Conservation (phyloP, 192 early-diverging fungal species). For the Coemansia sp. region DNA sequence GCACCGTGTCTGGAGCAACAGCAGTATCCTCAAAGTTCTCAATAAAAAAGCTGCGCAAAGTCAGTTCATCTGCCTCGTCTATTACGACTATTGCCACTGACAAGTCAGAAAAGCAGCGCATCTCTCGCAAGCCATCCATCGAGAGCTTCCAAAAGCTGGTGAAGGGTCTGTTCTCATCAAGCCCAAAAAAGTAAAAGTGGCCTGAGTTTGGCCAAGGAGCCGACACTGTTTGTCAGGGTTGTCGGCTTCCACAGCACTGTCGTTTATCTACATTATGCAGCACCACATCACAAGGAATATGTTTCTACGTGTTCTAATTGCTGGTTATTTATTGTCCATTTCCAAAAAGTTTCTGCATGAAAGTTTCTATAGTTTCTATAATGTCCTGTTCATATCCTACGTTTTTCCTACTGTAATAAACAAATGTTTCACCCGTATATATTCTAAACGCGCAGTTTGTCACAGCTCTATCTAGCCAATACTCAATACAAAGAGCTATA, state of each 20-base stretch:
- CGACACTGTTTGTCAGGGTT: neutral
- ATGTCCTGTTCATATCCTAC: neutral
- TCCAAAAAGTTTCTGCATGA: neutral
- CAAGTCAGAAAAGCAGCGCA: neutral
- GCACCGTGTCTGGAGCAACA: neutral
- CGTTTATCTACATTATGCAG: neutral
- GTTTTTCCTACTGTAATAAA: neutral
- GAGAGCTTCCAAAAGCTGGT: conserved; percentile 8
- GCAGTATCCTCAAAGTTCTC: neutral
- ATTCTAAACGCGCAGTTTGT: neutral
- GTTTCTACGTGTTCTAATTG: neutral
- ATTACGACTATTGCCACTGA: conserved; percentile 4
- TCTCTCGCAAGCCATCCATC: conserved; percentile 2
- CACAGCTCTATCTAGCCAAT: neutral
- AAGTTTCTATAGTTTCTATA: neutral
- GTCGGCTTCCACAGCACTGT: neutral
- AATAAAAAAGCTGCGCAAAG: neutral
- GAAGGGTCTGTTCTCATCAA: neutral
- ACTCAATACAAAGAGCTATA: neutral
- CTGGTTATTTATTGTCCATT: conserved; percentile 1
- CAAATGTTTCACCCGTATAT: neutral
- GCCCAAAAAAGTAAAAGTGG: neutral
- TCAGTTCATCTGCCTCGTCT: conserved; percentile 4
- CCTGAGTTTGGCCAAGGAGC: neutral
- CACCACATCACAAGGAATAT: neutral